A percentile compares a stretch with the other conserved stretches of the same genome.
These are phyloP conservation scores for Aspergillus tubingensis DNA, from an alignment of 2,329 filamentous ascomycete genomes.

Conservation along the genomic window DNA sequence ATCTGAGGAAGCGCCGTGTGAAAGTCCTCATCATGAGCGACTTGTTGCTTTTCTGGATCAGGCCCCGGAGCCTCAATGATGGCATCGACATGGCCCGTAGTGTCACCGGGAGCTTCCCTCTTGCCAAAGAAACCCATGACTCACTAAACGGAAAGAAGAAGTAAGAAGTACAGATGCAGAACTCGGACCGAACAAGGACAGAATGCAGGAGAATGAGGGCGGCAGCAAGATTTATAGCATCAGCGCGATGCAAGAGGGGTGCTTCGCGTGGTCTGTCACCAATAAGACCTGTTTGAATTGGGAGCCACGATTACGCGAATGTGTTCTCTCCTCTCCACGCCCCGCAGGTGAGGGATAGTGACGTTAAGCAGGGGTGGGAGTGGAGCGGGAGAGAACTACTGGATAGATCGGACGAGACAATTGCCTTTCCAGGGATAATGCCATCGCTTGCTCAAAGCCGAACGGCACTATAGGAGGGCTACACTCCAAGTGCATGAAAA, in stretches of 20 bases:
- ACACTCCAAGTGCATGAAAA: background rate
- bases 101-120: conserved; percentile 3
- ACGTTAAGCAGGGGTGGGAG: background rate
- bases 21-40: conserved; percentile 24
- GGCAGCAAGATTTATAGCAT: background rate
- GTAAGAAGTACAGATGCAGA: background rate
- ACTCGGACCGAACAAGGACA: background rate
- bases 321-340: background rate
- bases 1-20: conserved; percentile 24
- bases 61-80: conserved; percentile 23
- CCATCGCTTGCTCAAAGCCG: background rate
- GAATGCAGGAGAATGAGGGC: background rate
- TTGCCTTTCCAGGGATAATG: background rate
- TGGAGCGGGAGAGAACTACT: background rate
- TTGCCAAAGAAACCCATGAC: conserved; percentile 16
- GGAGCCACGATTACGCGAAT: background rate
- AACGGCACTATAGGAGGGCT: background rate
- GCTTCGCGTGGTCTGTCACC: background rate
- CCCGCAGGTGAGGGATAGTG: background rate
- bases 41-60: conserved; percentile 32
- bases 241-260: background rate
- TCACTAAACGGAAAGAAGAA: background rate
- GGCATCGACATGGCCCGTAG: conserved; percentile 16
- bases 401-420: background rate
- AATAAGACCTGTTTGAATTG: background rate